These are phyloP conservation scores for Mariannaea elegans DNA, from an alignment of 2,329 filamentous ascomycete species.

Conservation along the genomic window DNA sequence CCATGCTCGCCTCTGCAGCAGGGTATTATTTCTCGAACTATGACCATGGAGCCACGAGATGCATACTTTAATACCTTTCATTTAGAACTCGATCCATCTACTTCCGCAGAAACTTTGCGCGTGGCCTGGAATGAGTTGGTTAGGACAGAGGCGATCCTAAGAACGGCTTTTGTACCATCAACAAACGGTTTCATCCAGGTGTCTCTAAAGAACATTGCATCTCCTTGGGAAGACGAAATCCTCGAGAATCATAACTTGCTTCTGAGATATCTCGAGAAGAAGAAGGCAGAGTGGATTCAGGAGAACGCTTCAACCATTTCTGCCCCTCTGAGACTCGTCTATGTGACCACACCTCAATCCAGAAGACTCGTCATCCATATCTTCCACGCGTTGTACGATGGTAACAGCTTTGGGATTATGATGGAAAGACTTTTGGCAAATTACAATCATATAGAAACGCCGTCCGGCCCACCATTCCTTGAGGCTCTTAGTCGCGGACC, in stretches of 20 bases:
- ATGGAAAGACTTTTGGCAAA: conserved; percentile 61
- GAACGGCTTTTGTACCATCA: conserved; percentile 77
- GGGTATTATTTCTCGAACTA: conserved; percentile 80
- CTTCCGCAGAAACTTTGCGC: conserved; percentile 59
- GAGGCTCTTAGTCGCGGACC: conserved; percentile 76
- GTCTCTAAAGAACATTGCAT: conserved; percentile 56
- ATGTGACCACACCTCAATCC: conserved; percentile 56
- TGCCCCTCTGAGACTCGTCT: conserved; percentile 37
- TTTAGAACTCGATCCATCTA: conserved; percentile 59
- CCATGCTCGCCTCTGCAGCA: conserved; percentile 89
- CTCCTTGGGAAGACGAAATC: conserved; percentile 55
- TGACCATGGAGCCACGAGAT: conserved; percentile 60
- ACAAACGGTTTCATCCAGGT: conserved; percentile 81
- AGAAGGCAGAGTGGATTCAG: conserved; percentile 61
- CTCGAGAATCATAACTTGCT: conserved; percentile 42
- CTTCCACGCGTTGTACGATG: conserved; percentile 91
- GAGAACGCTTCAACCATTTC: conserved; percentile 51
- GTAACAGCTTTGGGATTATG: conserved; percentile 76
- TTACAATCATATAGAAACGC: conserved; percentile 29
- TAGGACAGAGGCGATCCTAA: conserved; percentile 67
- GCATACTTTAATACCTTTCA: conserved; percentile 83
- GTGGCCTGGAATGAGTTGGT: conserved; percentile 67
- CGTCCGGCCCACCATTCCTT: conserved; percentile 65
- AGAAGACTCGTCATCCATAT: conserved; percentile 69
- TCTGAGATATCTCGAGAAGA: conserved; percentile 44